Base-by-base conservation (phyloP, 495 filamentous ascomycete species). In the Penicillium ucsense region DNA sequence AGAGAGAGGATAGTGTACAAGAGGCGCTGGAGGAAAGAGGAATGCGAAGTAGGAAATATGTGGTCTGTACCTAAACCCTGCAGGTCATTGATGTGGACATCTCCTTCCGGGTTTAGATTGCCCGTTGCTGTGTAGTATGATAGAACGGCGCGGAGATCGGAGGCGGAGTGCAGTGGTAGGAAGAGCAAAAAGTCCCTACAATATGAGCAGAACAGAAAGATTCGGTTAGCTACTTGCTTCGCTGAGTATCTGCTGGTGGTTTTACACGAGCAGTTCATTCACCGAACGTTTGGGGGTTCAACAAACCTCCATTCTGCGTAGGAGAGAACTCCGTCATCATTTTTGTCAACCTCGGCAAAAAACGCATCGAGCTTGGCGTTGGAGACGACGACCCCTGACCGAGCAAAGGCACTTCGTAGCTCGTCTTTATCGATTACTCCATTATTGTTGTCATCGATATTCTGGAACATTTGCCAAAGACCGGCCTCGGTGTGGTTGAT, bases 291-390 rank as follows among this genome's bases (percentile, higher is more conserved):
- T 20, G 29, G 37, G 39, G 38, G 20, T 12, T 27, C 38, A 42
- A 44, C 80, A 60, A 84, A 97, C 91, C 92, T 86, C 92, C 92
- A 98, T 72, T 98, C 92, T 47, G 86, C 79, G 66, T 92, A 98
- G 38, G 75, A 85, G 51, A 98, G 95, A 46, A 78, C 84, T 11
- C 80, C 94, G 65, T 97, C 91, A 47, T 83, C 76, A 64, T 98
- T 91, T 59, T 76, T 78, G 65, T 98, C 92, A 42, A 98, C 86
- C 55, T 95, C 83, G 31, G 73, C 70, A 57, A 98, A 95, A 67
- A 98, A 95, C 42, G 79, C 75, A 51, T 92, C 80, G 20, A 98
- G 64, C 57, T 88, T 85, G 46, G 83, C 74, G 47, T 68, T 80
- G 7, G 89, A 84, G 2, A 97, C 84, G 1, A 80, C 75, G 40